Base-by-base conservation (phyloP, 805 yeast genomes). In the Wickerhamiella musiphila region DNA sequence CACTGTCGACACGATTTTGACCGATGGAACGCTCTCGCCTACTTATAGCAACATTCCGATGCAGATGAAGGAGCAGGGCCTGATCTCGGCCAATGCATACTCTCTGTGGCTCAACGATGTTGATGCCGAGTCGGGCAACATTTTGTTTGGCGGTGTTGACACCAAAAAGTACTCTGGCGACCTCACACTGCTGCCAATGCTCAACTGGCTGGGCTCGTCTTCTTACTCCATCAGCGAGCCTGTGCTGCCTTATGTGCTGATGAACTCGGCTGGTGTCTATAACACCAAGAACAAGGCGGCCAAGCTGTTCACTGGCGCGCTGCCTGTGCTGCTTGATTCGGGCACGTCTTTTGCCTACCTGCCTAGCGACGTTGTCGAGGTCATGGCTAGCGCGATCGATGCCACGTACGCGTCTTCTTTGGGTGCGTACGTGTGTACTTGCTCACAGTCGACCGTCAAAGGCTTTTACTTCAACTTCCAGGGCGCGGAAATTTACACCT, bases 151-250 rank as follows among this genome's bases (percentile, higher is more conserved):
- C 13, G 68, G 62, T 12, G 44, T 60, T 28, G 68, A 63, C 44
- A 49, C 53, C 13, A 52, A 56, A 15, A 61, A 60, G 43, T 61
- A 52, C 42, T 29, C 39, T 1, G 66, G 65, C 14, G 41, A 48
- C 7, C 48, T 67, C 23, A 46, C 43, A 23, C 40, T 53, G 2
- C 46, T 61, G 22, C 57, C 54, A 4, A 38, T 62, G 24, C 38
- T 48, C 13, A 63, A 7, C 45, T 65, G 26, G 50, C 70, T 27
- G 76, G 70, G 48, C n/a, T 59, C 70, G 3, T 72, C 75, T 17
- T 56, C 73, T 10, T 56, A 71, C 6, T 45, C 59, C 18, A 48
- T 60, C 18, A 61, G 60, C 41, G 48, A 68, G 26, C 73, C 73
- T 4, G 17, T 51, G 4, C 7, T 18, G 23, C 30, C 30, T 5